Conservation (phyloP, 768 basidiomycete species). For the Asterophora parasitica region DNA sequence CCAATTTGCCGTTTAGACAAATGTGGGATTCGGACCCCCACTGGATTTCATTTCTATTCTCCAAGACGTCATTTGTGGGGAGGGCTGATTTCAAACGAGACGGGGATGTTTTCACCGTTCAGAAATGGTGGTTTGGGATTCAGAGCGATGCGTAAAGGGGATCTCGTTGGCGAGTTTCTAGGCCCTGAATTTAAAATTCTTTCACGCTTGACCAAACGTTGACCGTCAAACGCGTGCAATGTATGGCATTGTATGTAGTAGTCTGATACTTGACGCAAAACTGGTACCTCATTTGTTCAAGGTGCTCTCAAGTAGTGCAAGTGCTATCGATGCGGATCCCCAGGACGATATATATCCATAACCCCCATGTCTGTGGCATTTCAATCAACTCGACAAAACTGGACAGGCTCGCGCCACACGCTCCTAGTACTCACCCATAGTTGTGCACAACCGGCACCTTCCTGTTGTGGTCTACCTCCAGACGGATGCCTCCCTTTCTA, state of each 20-base stretch:
- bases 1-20: constrained; percentile 53
- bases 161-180: too few species aligned
- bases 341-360: constrained; percentile 62
- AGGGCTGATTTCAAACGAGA: constrained; percentile 6
- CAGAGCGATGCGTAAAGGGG: not conserved
- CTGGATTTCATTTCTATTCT: constrained; percentile 64
- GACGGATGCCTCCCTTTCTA: constrained; percentile 51
- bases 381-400: not conserved
- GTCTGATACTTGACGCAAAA: too few species aligned
- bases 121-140: constrained; percentile 45
- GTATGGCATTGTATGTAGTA: too few species aligned
- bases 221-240: too few species aligned
- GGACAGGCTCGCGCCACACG: not conserved
- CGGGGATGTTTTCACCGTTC: constrained; percentile 17
- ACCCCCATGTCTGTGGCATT: constrained; percentile 50
- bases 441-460: constrained; percentile 54
- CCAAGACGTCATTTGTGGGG: constrained; percentile 36
- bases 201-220: too few species aligned
- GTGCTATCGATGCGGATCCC: constrained; percentile 52
- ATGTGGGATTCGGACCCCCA: constrained; percentile 60
- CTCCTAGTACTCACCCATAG: constrained; percentile 52
- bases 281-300: not conserved
- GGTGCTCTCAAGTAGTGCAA: constrained; percentile 38
- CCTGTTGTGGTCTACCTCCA: constrained; percentile 37
- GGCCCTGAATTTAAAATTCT: too few species aligned